Percentiles rank a stretch among this genome's conserved stretches.
Conservation (phyloP, 108 stramenopile species). For the Cyclotella baltica region DNA sequence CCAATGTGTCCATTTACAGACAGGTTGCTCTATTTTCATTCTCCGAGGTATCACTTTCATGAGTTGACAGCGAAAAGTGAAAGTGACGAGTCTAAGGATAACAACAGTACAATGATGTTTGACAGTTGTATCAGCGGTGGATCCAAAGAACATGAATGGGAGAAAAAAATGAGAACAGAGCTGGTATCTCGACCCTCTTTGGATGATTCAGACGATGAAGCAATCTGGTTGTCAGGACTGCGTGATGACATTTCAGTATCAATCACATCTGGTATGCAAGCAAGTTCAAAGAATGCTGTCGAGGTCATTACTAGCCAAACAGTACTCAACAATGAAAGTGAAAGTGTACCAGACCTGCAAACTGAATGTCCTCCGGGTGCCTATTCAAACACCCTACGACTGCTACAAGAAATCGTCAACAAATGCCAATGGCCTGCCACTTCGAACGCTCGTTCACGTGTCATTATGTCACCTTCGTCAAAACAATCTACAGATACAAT, state of each 20-base stretch:
- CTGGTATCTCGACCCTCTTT: slow-evolving; percentile 8
- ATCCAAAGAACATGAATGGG: slow-evolving; percentile 37
- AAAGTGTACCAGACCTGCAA: slow-evolving; percentile 3
- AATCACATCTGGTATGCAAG: slow-evolving; percentile 17
- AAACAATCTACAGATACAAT: slow-evolving; percentile 26
- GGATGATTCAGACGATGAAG: slow-evolving; percentile 13
- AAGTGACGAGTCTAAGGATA: slow-evolving; percentile 10
- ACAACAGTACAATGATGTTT: neutral
- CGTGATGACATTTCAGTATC: slow-evolving; percentile 32
- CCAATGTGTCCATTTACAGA: slow-evolving; percentile 53
- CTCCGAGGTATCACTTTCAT: slow-evolving; percentile 72
- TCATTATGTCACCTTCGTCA: slow-evolving; percentile 51
- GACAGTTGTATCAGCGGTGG: slow-evolving; percentile 18
- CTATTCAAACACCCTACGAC: slow-evolving; percentile 28
- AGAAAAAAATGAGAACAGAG: slow-evolving; percentile 17
- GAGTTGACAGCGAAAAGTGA: slow-evolving; percentile 52
- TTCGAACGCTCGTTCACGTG: slow-evolving; percentile 64
- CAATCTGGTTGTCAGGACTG: slow-evolving; percentile 55
- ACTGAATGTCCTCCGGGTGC: slow-evolving; percentile 28
- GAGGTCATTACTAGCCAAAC: neutral
- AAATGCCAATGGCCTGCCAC: slow-evolving; percentile 73
- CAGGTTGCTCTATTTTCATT: slow-evolving; percentile 52
- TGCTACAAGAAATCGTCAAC: slow-evolving; percentile 53
- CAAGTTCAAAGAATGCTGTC: neutral
- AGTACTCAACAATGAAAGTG: neutral